These are phyloP conservation scores for Colletotrichum kahawae DNA, from an alignment of 2,329 filamentous ascomycete genomes.

Conservation along the genomic window DNA sequence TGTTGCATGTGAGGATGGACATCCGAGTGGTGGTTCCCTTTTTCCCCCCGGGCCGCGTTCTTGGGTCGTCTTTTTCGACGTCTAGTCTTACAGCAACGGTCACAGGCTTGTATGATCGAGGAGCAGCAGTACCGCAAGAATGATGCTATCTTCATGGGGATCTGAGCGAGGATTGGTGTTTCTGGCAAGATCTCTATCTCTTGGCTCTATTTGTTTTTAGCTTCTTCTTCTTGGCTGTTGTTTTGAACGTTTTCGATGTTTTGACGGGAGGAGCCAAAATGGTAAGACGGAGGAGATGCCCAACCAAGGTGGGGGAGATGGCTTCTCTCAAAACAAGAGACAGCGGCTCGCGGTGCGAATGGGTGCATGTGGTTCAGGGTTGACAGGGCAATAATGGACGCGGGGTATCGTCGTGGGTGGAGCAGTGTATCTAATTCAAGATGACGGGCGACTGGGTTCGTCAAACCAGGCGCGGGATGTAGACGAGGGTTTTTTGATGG, in stretches of 20 bases:
- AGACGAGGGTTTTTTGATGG: background rate
- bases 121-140: background rate
- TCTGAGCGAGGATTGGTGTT: background rate
- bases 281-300: background rate
- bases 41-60: background rate
- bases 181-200: background rate
- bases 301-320: background rate
- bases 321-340: conserved; percentile 1
- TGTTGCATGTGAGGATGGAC: background rate
- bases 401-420: conserved; percentile 3
- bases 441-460: conserved; percentile 18
- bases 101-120: conserved; percentile 11
- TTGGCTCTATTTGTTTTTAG: background rate
- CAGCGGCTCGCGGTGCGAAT: background rate
- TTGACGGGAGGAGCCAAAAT: background rate
- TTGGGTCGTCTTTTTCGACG: background rate
- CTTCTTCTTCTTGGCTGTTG: background rate
- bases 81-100: background rate
- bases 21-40: background rate
- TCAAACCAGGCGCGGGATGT: conserved; percentile 4
- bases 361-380: background rate
- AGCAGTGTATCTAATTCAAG: conserved; percentile 15
- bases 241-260: background rate
- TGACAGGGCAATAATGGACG: background rate
- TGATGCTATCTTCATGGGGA: background rate